Evolutionary conservation across 2,329 filamentous ascomycete genomes (phyloP).

Genomic region (Nothomitra cinnamomea): DNA sequence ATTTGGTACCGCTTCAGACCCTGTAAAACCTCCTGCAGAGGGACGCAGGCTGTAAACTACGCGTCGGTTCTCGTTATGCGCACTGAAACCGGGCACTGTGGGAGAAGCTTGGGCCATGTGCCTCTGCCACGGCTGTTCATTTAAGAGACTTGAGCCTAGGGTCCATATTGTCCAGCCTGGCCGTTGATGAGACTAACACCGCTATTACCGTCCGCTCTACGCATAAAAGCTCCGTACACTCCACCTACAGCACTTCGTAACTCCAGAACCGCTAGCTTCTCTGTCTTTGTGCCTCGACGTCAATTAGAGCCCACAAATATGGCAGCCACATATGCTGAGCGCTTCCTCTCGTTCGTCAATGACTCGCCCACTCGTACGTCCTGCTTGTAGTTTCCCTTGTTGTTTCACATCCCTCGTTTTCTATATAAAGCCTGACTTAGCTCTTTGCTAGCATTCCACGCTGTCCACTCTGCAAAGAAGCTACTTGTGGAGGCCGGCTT

Average conservation of each 20-base stretch:
- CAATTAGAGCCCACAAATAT: neutral
- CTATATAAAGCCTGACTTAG: neutral
- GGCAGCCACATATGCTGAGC: constrained; percentile 34
- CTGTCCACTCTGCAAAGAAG: constrained; percentile 60
- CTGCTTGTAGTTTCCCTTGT: constrained; percentile 1
- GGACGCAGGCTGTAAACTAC: no score
- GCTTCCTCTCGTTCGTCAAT: constrained; percentile 89
- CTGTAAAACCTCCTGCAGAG: no score
- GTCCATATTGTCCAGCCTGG: no score
- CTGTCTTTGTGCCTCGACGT: neutral
- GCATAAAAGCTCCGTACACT: neutral
- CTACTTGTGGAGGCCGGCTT: constrained; percentile 75
- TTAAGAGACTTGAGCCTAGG: no score
- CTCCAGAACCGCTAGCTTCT: neutral
- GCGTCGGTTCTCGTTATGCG: no score
- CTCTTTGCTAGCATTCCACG: constrained; percentile 63
- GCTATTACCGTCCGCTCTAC: neutral
- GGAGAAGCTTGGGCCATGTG: no score
- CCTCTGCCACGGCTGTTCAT: no score
- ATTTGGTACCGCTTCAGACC: no score
- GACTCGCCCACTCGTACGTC: constrained; percentile 75
- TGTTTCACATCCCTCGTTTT: neutral
- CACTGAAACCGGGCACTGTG: no score
- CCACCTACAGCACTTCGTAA: neutral
- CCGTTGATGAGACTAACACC: neutral